phyloP scores from a whole-genome alignment of 1,284 basidiomycete species.

The Porodaedalea pini region DNA sequence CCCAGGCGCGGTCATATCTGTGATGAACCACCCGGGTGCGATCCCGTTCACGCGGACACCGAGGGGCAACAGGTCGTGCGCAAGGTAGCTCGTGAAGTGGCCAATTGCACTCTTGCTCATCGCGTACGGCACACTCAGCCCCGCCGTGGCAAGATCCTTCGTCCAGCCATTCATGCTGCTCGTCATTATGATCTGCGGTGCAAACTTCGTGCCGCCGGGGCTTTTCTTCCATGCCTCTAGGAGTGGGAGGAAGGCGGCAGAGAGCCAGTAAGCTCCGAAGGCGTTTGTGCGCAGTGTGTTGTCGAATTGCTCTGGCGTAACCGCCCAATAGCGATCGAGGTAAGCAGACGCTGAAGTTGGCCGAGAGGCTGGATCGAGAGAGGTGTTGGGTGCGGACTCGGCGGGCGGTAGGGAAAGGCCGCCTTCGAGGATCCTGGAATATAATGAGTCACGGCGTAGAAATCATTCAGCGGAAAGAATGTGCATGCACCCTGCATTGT shows the following conservation, averaged over 20 bases:
- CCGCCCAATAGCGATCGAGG: constrained; percentile 38
- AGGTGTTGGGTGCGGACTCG: constrained; percentile 32
- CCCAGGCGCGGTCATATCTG: constrained; percentile 35
- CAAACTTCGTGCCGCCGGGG: constrained; percentile 36
- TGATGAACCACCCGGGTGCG: constrained; percentile 41
- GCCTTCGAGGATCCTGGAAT: constrained; percentile 17
- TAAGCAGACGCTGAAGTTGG: constrained; percentile 37
- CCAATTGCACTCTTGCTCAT: constrained; percentile 51
- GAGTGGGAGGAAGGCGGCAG: constrained; percentile 48
- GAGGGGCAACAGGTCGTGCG: constrained; percentile 48
- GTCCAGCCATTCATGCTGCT: constrained; percentile 55
- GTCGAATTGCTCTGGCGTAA: constrained; percentile 39
- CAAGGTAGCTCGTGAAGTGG: constrained; percentile 46
- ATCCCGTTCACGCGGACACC: constrained; percentile 56
- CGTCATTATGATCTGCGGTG: constrained; percentile 49
- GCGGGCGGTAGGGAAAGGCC: constrained; percentile 17
- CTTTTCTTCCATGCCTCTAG: constrained; percentile 44
- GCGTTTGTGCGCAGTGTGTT: constrained; percentile 41
- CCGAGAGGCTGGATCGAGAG: constrained; percentile 29
- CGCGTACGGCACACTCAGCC: constrained; percentile 43
- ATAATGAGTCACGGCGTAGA: not conserved
- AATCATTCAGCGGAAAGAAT: not conserved
- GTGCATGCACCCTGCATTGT: constrained; percentile 35
- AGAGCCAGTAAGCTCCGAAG: constrained; percentile 48
- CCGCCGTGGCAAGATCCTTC: constrained; percentile 44